A percentile compares a stretch with the other conserved stretches of the same genome.
These are phyloP conservation scores for Solanum ossicruentum DNA, from an alignment of 257 asterid genomes.

Conservation along the genomic window DNA sequence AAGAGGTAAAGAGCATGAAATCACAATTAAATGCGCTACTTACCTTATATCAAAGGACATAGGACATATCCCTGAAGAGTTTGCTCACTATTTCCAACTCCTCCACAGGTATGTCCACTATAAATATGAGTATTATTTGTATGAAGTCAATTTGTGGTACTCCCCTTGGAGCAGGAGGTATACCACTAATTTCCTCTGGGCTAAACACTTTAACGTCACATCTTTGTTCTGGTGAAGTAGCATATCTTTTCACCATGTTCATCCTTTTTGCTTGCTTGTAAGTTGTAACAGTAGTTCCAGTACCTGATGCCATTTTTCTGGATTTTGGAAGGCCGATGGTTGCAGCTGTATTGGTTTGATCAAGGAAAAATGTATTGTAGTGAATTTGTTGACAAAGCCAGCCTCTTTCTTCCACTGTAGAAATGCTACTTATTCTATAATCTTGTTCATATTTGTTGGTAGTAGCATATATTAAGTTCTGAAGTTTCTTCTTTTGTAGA, in stretches of 20 bases:
- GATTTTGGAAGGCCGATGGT: no score
- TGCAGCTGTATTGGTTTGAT: no score
- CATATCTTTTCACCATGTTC: background rate
- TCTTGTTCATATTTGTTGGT: background rate
- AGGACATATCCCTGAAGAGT: background rate
- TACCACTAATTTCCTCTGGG: no score
- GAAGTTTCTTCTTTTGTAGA: background rate
- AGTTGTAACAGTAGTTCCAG: background rate
- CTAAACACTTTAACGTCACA: background rate
- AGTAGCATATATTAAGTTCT: background rate
- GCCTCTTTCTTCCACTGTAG: no score
- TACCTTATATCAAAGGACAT: background rate
- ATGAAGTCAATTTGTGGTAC: constrained; percentile 7
- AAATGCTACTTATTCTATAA: background rate
- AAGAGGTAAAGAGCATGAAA: background rate
- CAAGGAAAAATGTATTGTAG: no score
- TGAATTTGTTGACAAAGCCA: no score
- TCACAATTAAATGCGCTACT: background rate
- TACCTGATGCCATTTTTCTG: no score
- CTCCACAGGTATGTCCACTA: background rate
- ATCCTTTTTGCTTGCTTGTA: background rate
- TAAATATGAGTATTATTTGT: no score
- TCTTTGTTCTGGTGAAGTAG: background rate
- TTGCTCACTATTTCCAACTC: background rate
- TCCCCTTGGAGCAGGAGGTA: constrained; percentile 10